Evolutionary conservation across 169 alveolate species (phyloP).

Genomic region (Cryptosporidium ryanae): DNA sequence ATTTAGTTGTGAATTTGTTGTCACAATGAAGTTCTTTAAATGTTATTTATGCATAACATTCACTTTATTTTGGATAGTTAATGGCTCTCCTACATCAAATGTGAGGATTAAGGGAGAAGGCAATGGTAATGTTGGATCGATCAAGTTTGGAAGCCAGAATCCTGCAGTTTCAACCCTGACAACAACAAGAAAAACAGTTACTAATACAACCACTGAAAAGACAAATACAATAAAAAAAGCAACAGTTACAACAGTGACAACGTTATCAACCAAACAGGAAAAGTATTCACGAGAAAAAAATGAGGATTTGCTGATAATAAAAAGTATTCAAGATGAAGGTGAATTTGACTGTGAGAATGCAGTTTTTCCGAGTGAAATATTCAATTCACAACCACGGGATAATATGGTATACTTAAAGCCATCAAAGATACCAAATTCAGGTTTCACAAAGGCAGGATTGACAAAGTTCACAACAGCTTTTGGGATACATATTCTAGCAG

Average conservation of each 20-base stretch:
- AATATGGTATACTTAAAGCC: slow-evolving; percentile 59
- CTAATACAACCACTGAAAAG: slow-evolving; percentile 9
- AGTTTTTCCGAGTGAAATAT: slow-evolving; percentile 50
- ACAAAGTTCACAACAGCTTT: slow-evolving; percentile 63
- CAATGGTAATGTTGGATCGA: background rate
- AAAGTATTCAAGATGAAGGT: background rate
- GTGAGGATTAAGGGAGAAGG: slow-evolving; percentile 29
- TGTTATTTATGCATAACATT: slow-evolving; percentile 1
- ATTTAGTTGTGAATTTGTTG: slow-evolving; percentile 33
- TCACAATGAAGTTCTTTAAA: slow-evolving; percentile 49
- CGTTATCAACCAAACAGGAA: background rate
- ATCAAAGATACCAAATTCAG: slow-evolving; percentile 58
- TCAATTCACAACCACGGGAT: slow-evolving; percentile 40
- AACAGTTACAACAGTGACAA: too few species aligned
- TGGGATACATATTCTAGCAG: slow-evolving; percentile 58
- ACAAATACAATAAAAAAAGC: background rate
- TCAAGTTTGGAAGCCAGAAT: too few species aligned
- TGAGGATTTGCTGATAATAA: background rate
- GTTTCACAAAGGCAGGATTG: slow-evolving; percentile 69
- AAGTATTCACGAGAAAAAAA: slow-evolving; percentile 2
- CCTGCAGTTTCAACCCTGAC: too few species aligned
- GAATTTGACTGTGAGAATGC: slow-evolving; percentile 36
- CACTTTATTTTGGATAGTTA: slow-evolving; percentile 6
- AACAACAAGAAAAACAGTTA: background rate
- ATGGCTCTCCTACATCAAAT: slow-evolving; percentile 52